Base-by-base conservation (phyloP, 768 basidiomycete genomes). In the Hygrophoropsis aurantiaca region DNA sequence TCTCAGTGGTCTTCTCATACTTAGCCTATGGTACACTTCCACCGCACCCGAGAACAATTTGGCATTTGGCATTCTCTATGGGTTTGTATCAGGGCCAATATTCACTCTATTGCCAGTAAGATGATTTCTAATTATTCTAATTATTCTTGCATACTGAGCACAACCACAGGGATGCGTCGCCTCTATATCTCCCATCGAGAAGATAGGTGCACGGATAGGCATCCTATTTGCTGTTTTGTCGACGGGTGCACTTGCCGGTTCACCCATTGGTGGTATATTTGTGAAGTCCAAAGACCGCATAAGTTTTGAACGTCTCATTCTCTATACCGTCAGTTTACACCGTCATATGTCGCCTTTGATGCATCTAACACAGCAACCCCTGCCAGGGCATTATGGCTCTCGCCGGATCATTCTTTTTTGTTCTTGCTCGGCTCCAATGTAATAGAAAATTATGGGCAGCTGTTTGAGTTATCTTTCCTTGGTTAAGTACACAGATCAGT, bases 141-240 rank as follows among this genome's bases (percentile, higher is more conserved):
- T 11, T 15, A 20, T 25, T 21, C 5, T n/a, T 7, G 20, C 11
- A 21, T 23, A 3, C 18, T 33, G 8, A 13, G 8, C 16, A 40
- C 1, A 46, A 13, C n/a, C 11, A 19, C 41, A 61, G 57, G 37
- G 59, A 2, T 59, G 58, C 44, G 49, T 58, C 2, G 54, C 50
- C 15, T 46, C 51, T 34, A 60, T 62, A 3, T 56, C 59, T 3
- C 59, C 61, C 8, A 47, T 58, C 15, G 51, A 56, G 10, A 57
- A 60, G 37, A 53, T 64, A 25, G 62, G 62, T 11, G 61, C 58
- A 9, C 56, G 61, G 9, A 51, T 60, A 15, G 62, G 62, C 15
- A 58, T 61, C 49, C 19, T 48, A 11, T 61, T 57, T 45, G 50
- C 49, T 11, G 56, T 55, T 30, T 59, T 63, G 56, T 52, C 58